A percentile compares a stretch with the other conserved stretches of the same genome.
Conservation (phyloP, 1,284 basidiomycete species). For the Tausonia pullulans region DNA sequence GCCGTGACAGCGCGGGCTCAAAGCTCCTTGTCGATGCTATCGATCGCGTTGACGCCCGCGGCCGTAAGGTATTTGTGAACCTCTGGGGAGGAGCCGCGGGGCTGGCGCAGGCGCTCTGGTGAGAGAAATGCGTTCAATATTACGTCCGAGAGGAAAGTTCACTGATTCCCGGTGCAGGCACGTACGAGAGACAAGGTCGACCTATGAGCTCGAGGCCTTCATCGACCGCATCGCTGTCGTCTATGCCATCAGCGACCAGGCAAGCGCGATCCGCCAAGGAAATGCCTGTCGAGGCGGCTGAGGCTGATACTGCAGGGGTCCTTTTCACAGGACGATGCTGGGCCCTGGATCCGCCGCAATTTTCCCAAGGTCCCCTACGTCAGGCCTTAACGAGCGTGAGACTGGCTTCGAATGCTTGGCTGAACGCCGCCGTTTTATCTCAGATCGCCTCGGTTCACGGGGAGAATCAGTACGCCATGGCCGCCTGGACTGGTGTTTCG, state of each 20-base stretch:
- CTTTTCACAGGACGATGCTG: background rate
- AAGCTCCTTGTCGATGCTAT: conserved; percentile 14
- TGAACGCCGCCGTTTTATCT: background rate
- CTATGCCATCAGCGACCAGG: conserved; percentile 19
- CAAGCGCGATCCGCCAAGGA: too few species aligned
- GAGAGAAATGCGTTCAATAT: conserved; percentile 8
- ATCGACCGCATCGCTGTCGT: background rate
- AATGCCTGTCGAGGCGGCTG: too few species aligned
- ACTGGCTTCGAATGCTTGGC: background rate
- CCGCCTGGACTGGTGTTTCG: conserved; percentile 12
- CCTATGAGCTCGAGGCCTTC: too few species aligned
- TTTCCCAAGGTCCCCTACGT: conserved; percentile 17
- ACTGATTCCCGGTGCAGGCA: too few species aligned
- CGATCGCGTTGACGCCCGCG: conserved; percentile 11
- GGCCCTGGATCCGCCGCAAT: conserved; percentile 19
- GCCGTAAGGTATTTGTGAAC: conserved; percentile 13
- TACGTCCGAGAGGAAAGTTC: too few species aligned
- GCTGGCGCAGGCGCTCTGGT: conserved; percentile 18
- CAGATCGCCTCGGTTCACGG: conserved; percentile 17
- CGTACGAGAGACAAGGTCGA: too few species aligned
- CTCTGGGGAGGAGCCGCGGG: conserved; percentile 19
- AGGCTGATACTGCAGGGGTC: too few species aligned
- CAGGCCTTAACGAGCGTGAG: background rate
- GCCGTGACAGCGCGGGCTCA: background rate
- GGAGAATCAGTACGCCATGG: conserved; percentile 15